phyloP scores from a whole-genome alignment of 371 early-diverging fungal species.

The Mortierella sp. region DNA sequence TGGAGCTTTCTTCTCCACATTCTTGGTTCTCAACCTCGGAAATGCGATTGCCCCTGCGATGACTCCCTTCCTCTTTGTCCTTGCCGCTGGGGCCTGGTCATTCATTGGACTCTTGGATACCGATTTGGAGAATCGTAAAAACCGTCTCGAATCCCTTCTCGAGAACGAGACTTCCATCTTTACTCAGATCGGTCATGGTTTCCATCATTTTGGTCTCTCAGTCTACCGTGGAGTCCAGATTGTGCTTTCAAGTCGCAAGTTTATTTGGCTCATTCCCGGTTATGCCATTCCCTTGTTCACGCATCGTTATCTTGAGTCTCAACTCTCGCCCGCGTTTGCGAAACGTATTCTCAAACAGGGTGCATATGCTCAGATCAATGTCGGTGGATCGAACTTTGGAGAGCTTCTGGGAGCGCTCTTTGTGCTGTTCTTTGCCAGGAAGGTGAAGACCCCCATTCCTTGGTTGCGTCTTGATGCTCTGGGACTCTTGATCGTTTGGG shows the following conservation, averaged over 20 bases:
- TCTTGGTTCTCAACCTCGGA: constrained; percentile 57
- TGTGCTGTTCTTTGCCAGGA: constrained; percentile 58
- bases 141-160: constrained; percentile 24
- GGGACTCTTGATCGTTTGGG: constrained; percentile 57
- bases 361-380: constrained; percentile 56
- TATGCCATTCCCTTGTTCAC: constrained; percentile 62
- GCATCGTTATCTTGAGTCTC: constrained; percentile 64
- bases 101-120: constrained; percentile 50
- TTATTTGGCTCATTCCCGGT: constrained; percentile 64
- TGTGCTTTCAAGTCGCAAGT: constrained; percentile 57
- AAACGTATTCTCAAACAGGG: constrained; percentile 54
- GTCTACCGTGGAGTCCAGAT: constrained; percentile 55
- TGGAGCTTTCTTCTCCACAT: constrained; percentile 61
- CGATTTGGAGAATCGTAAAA: constrained; percentile 18
- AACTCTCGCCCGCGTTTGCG: constrained; percentile 59
- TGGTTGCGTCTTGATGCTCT: constrained; percentile 62
- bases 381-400: constrained; percentile 66
- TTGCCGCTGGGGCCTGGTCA: constrained; percentile 57
- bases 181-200: constrained; percentile 39
- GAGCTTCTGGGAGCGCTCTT: constrained; percentile 60
- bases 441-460: constrained; percentile 60
- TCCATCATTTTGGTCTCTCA: constrained; percentile 53
- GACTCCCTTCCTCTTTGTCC: constrained; percentile 58
- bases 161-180: constrained; percentile 16
- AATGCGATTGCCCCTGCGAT: constrained; percentile 56